These are phyloP conservation scores for Coffea humblotiana DNA, from an alignment of 305 asterid species.

Conservation along the genomic window DNA sequence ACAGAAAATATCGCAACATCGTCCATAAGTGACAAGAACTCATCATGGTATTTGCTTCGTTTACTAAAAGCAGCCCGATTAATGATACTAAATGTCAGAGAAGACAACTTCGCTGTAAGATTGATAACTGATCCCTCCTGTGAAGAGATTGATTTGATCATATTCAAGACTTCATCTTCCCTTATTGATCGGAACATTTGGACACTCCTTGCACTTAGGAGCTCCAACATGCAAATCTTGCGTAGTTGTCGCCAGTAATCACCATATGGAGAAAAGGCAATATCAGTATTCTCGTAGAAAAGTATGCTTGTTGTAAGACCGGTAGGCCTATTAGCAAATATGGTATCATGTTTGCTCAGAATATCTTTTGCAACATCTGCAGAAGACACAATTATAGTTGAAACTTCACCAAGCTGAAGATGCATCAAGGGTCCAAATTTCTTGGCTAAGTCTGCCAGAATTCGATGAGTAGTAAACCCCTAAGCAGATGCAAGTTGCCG, in stretches of 20 bases:
- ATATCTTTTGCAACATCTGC: not conserved
- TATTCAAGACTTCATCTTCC: conserved; percentile 5
- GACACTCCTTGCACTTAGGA: conserved; percentile 4
- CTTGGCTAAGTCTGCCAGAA: too few species aligned
- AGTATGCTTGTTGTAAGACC: not conserved
- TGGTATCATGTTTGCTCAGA: not conserved
- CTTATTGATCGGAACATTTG: conserved; percentile 1
- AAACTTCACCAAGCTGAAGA: too few species aligned
- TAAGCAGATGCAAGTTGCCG: too few species aligned
- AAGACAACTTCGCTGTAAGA: not conserved
- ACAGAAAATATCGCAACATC: not conserved
- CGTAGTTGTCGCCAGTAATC: conserved; percentile 24
- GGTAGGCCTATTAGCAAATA: not conserved
- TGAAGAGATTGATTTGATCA: not conserved
- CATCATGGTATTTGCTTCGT: not conserved
- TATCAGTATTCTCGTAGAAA: not conserved
- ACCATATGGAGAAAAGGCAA: conserved; percentile 21
- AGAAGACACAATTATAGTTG: not conserved
- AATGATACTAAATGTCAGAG: not conserved
- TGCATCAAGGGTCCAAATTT: too few species aligned
- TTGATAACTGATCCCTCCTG: conserved; percentile 7
- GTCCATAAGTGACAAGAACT: not conserved
- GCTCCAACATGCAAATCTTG: conserved; percentile 11
- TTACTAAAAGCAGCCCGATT: conserved; percentile 14
- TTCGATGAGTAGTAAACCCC: too few species aligned